phyloP scores from a whole-genome alignment of 805 yeast species.

The Metschnikowia aberdeeniae region DNA sequence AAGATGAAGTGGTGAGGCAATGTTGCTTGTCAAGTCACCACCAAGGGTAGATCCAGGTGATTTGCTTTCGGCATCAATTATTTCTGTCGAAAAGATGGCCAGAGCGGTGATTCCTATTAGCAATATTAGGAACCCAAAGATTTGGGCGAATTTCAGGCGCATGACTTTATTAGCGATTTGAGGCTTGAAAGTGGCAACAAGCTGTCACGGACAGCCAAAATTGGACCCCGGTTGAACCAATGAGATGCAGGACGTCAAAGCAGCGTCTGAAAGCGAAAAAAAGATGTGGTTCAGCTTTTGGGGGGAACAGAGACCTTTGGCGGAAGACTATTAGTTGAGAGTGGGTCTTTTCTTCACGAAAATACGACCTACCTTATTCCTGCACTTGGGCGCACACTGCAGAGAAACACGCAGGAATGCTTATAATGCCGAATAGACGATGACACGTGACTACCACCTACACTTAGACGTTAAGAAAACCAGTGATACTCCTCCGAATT shows the following conservation, averaged over 20 bases:
- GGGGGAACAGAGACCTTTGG: too few relatives aligned
- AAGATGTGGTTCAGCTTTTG: too few relatives aligned
- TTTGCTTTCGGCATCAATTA: background rate
- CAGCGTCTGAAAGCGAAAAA: too few relatives aligned
- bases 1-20: conserved; percentile 31
- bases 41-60: background rate
- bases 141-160: background rate
- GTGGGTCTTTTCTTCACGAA: background rate
- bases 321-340: too few relatives aligned
- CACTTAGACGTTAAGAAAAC: too few relatives aligned
- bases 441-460: background rate
- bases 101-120: background rate
- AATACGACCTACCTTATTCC: background rate
- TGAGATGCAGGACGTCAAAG: too few relatives aligned
- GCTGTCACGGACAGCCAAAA: too few relatives aligned
- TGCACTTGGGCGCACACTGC: conserved; percentile 4
- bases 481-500: too few relatives aligned
- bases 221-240: too few relatives aligned
- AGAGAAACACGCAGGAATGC: conserved; percentile 4
- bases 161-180: background rate
- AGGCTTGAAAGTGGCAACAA: background rate
- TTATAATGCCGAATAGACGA: background rate
- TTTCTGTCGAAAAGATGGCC: background rate
- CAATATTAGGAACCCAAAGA: background rate
- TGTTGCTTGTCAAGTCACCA: conserved; percentile 8